These are phyloP conservation scores for Arabidopsis lyrata DNA, from an alignment of 441 rosid genomes.

Conservation along the genomic window DNA sequence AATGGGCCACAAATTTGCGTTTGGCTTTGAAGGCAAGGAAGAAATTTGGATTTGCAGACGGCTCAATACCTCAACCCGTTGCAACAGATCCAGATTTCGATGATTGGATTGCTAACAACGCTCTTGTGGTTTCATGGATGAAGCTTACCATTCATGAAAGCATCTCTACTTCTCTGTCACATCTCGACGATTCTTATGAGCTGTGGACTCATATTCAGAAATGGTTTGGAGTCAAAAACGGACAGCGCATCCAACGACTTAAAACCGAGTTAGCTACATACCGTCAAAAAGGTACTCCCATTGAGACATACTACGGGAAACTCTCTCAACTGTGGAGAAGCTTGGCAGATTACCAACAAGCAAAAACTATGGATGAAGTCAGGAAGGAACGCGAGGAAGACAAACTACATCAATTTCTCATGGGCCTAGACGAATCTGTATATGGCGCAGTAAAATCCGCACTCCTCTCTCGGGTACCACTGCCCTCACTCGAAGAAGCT, in stretches of 20 bases:
- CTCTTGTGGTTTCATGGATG: not conserved
- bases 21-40: not conserved
- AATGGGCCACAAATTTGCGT: not conserved
- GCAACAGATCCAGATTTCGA: too few relatives aligned
- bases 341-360: not conserved
- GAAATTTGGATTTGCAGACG: not conserved
- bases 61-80: rapidly evolving
- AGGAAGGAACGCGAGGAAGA: not conserved
- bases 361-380: not conserved
- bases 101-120: not conserved
- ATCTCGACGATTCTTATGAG: too few relatives aligned
- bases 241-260: not conserved
- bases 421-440: not conserved
- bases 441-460: not conserved
- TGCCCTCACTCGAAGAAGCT: not conserved
- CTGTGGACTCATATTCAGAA: not conserved
- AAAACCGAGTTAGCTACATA: not conserved
- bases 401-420: not conserved
- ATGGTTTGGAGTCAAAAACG: not conserved
- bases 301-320: not conserved
- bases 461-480: not conserved
- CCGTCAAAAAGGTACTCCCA: not conserved
- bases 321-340: too few relatives aligned
- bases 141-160: not conserved
- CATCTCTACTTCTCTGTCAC: too few relatives aligned